Conservation (phyloP, 805 yeast genomes). For the Lipomyces yamadae region DNA sequence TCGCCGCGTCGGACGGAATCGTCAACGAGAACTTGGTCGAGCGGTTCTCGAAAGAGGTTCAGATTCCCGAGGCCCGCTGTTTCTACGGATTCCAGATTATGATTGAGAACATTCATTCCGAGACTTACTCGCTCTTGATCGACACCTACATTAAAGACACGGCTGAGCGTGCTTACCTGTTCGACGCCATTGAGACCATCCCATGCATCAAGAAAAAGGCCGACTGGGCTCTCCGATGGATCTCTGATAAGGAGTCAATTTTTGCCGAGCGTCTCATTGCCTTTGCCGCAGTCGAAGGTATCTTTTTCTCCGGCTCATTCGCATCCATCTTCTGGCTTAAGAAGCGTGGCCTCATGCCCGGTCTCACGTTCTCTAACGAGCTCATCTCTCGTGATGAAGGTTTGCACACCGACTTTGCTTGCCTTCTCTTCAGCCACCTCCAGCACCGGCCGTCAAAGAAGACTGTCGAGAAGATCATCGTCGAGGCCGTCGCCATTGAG, state of each 20-base stretch:
- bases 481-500: constrained; percentile 95
- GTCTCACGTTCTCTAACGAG: constrained; percentile 96
- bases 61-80: constrained; percentile 96
- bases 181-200: constrained; percentile 94
- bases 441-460: constrained; percentile 81
- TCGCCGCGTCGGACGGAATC: constrained; percentile 98
- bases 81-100: constrained; percentile 99
- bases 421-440: constrained; percentile 90
- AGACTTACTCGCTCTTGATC: constrained; percentile 91
- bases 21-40: constrained; percentile 97
- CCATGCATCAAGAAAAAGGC: constrained; percentile 98
- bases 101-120: constrained; percentile 99
- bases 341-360: constrained; percentile 99
- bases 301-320: constrained; percentile 96
- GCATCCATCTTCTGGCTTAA: constrained; percentile 99
- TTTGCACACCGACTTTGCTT: constrained; percentile 97
- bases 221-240: constrained; percentile 99
- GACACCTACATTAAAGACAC: constrained; percentile 97
- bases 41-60: constrained; percentile 96
- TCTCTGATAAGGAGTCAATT: constrained; percentile 80
- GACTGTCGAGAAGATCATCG: constrained; percentile 82
- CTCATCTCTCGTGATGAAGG: constrained; percentile 98
- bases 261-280: constrained; percentile 97
- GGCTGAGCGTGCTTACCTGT: constrained; percentile 84
- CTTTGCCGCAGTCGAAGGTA: constrained; percentile 98